phyloP scores from a whole-genome alignment of 306 rosid genomes.

The Astragalus membranaceus region DNA sequence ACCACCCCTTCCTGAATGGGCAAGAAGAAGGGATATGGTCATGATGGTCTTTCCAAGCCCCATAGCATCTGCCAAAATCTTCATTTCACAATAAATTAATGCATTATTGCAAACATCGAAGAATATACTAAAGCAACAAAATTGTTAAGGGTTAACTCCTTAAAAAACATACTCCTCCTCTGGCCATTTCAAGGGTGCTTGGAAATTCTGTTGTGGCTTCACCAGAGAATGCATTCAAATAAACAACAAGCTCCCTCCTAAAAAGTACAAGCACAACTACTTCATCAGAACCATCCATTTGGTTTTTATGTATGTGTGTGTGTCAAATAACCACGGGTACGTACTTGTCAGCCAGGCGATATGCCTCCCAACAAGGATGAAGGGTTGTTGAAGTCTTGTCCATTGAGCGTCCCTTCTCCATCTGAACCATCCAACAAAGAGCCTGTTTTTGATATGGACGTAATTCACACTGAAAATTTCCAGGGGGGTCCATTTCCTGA shows the following conservation, averaged over 20 bases:
- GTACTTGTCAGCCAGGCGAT: slow-evolving; percentile 75
- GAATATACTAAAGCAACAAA: not conserved
- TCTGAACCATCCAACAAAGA: slow-evolving; percentile 78
- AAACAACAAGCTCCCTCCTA: slow-evolving; percentile 72
- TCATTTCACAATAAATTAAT: slow-evolving; percentile 31
- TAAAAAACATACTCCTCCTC: slow-evolving; percentile 80
- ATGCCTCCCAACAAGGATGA: slow-evolving; percentile 98
- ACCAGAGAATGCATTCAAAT: slow-evolving; percentile 89
- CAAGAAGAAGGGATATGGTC: slow-evolving; percentile 84
- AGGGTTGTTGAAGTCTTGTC: slow-evolving; percentile 70
- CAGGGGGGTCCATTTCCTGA: slow-evolving; percentile 90
- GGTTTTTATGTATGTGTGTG: not conserved
- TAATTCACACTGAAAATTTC: slow-evolving; percentile 66
- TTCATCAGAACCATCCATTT: slow-evolving; percentile 12
- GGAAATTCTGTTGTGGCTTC: slow-evolving; percentile 87
- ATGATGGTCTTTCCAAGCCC: slow-evolving; percentile 97
- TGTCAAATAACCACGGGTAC: slow-evolving; percentile 2
- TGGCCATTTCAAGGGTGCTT: slow-evolving; percentile 90
- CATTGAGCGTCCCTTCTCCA: slow-evolving; percentile 67
- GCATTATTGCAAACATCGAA: slow-evolving; percentile 14
- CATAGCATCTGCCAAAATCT: slow-evolving; percentile 99
- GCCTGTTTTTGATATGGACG: slow-evolving; percentile 94
- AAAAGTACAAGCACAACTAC: slow-evolving; percentile 11
- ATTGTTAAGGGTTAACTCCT: slow-evolving; percentile 10
- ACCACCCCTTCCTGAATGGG: slow-evolving; percentile 60